Evolutionary conservation across 768 basidiomycete genomes (phyloP).

Genomic region (Podaxis rugospora): DNA sequence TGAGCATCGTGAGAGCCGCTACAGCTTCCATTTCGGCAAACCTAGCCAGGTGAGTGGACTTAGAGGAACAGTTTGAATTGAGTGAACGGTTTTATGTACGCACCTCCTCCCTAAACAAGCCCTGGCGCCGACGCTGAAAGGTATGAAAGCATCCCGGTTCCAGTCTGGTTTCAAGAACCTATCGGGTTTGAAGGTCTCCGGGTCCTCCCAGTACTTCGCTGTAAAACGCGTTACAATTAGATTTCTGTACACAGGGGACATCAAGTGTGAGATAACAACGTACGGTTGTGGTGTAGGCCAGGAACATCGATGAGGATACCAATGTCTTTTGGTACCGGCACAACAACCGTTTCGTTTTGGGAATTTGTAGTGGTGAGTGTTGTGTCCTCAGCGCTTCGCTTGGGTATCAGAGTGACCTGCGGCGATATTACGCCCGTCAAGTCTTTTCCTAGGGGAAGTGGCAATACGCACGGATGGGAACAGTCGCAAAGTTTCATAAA

Average conservation of each 20-base stretch:
- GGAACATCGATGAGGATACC: constrained; percentile 29
- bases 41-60: constrained; percentile 16
- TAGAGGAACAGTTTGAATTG: neutral
- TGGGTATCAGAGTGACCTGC: constrained; percentile 39
- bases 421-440: too few species aligned
- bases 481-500: constrained; percentile 39
- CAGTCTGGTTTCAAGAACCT: constrained; percentile 14
- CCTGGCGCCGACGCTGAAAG: constrained; percentile 29
- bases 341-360: constrained; percentile 31
- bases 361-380: constrained; percentile 27
- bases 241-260: neutral
- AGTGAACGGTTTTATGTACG: neutral
- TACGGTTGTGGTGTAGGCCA: constrained; percentile 51
- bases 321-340: constrained; percentile 40
- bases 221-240: neutral
- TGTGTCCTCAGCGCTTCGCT: constrained; percentile 42
- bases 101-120: constrained; percentile 43
- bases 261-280: constrained; percentile 6
- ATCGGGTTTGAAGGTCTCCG: constrained; percentile 29
- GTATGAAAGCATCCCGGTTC: constrained; percentile 17
- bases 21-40: constrained; percentile 45
- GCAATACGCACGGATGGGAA: constrained; percentile 28
- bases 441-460: too few species aligned
- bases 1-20: constrained; percentile 42
- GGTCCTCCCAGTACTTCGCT: constrained; percentile 47